Evolutionary conservation across 2,329 filamentous ascomycete genomes (phyloP).

Genomic region (Aspergillus pseudotamarii): DNA sequence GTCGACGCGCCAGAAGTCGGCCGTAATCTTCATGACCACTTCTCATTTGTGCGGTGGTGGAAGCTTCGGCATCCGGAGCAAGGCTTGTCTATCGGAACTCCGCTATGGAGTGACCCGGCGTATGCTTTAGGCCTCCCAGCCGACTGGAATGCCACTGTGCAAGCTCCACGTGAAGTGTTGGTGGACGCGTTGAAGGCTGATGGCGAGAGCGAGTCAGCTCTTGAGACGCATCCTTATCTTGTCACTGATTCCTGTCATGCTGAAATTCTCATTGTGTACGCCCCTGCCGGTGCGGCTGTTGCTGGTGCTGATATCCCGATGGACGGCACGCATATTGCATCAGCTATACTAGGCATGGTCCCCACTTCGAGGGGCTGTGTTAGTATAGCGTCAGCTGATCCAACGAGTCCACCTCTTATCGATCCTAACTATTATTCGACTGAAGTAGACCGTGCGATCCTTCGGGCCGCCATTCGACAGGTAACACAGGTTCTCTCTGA

Average conservation of each 20-base stretch:
- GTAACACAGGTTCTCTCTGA: constrained; percentile 14
- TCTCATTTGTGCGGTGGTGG: constrained; percentile 29
- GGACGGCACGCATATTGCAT: constrained; percentile 27
- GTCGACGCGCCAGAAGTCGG: constrained; percentile 27
- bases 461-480: constrained; percentile 22
- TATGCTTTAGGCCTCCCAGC: constrained; percentile 40
- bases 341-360: constrained; percentile 21
- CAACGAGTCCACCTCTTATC: constrained; percentile 25
- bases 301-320: constrained; percentile 18
- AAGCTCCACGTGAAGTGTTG: constrained; percentile 3
- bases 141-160: constrained; percentile 39
- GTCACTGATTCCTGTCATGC: background rate
- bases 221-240: background rate
- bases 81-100: constrained; percentile 19
- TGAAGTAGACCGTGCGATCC: constrained; percentile 24
- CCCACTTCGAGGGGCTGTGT: constrained; percentile 28
- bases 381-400: constrained; percentile 18
- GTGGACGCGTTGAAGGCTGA: constrained; percentile 9
- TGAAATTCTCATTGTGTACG: constrained; percentile 29
- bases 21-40: constrained; percentile 30
- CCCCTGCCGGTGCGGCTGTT: constrained; percentile 21
- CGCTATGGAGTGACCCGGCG: constrained; percentile 39
- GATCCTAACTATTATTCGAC: constrained; percentile 36
- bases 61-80: background rate
- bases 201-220: background rate